Evolutionary conservation across 495 filamentous ascomycete species (phyloP), one percentile per base, ranked within the genome.

Genomic region (Peziza echinospora): DNA sequence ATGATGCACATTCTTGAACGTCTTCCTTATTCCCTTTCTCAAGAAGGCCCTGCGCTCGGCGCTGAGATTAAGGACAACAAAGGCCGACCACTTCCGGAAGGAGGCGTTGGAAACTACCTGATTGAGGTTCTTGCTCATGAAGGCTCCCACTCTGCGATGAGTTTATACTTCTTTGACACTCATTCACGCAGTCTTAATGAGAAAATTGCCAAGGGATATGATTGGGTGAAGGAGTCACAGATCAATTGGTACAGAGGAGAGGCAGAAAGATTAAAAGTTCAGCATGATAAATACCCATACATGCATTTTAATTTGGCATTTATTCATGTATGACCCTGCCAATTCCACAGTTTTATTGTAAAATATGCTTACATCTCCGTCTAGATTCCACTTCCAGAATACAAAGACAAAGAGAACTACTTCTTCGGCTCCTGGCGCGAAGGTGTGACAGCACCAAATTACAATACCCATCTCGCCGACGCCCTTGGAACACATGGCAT

Each of bases 291-390:
- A 52, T 96, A 96, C 62, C 76, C 79, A 0, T 80, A 85, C 57
- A 80, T 85, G 48, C 91, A 94, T 57, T 83, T 96, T 71, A 80
- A 96, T 60, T 74, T 96, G 62, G 86, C 91, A 0, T 97, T 97
- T 57, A 91, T 96, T 49, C 41, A 43, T 43, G 26, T 34, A 34
- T 8, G 26, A 8, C 26, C 26, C 8, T n/a, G 8, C 26, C 8
- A n/a, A 34, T 34, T 34, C n/a, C 8, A 34, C n/a, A 8, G 8
- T 34, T 34, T 8, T 34, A 8, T 34, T n/a, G 26, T n/a, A 34
- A 34, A 34, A n/a, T 8, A 34, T 8, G 26, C 26, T 8, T 8
- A 8, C n/a, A 34, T 8, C 26, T 8, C n/a, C 26, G 8, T 34
- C 26, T 89, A 97, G 53, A 97, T 97, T 44, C 89, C 89, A 2